Percentiles rank a stretch among this genome's conserved stretches.
phyloP scores from a whole-genome alignment of 2,329 filamentous ascomycete genomes.

The Arthrocladium fulminans region DNA sequence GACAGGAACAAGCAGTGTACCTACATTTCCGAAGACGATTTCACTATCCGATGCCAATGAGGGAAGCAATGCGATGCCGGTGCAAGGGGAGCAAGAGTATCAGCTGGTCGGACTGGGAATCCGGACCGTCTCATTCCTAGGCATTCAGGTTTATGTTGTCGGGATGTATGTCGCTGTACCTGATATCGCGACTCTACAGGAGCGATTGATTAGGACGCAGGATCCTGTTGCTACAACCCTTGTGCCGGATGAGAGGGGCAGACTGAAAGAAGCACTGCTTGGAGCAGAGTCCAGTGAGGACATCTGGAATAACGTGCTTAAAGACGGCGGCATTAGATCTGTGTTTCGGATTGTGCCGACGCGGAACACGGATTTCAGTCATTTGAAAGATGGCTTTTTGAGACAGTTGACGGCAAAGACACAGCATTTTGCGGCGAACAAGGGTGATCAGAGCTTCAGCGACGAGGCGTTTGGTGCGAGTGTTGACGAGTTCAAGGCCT shows the following conservation, averaged over 20 bases:
- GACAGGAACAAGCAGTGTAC: conserved; percentile 72
- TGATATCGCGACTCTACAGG: conserved; percentile 74
- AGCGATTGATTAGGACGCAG: conserved; percentile 59
- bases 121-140: conserved; percentile 78
- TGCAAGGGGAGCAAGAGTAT: conserved; percentile 57
- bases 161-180: conserved; percentile 81
- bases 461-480: conserved; percentile 69
- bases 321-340: conserved; percentile 59
- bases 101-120: conserved; percentile 81
- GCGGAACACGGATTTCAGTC: conserved; percentile 88
- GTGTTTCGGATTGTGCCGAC: conserved; percentile 78
- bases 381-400: conserved; percentile 85
- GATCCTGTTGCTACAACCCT: conserved; percentile 63
- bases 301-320: conserved; percentile 65
- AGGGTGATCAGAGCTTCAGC: conserved; percentile 32
- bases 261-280: conserved; percentile 59
- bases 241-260: conserved; percentile 70
- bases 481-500: conserved; percentile 65
- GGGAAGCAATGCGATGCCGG: conserved; percentile 26
- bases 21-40: conserved; percentile 67
- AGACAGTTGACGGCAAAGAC: conserved; percentile 70
- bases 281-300: conserved; percentile 60
- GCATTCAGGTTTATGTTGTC: conserved; percentile 88
- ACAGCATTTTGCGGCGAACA: conserved; percentile 45
- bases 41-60: conserved; percentile 44